Evolutionary conservation across 805 yeast genomes (phyloP), one percentile per base, ranked within the genome.

Genomic region (Monosporozyma aerobia): DNA sequence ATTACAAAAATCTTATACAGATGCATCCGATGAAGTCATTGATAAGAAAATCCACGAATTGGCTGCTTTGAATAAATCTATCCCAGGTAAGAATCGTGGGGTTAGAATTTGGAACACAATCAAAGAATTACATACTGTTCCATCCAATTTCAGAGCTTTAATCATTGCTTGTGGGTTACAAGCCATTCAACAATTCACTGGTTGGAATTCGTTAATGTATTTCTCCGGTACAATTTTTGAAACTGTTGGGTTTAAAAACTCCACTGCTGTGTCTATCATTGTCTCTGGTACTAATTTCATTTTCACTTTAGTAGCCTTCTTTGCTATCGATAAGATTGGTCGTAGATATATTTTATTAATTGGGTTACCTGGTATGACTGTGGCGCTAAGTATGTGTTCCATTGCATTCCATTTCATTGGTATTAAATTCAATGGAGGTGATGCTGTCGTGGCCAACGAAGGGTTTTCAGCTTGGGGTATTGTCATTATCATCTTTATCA

Each of bases 191-290:
- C 99, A 92, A 72, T 89, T 92, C 62, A 86, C 96, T 16, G 98
- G 98, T 59, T 92, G 92, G 80, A 94, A 92, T 72, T 88, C 97
- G 6, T 78, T 92, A 62, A 87, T 92, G 96, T 92, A 94, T 73
- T 92, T 90, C 70, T 85, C 95, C 48, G 83, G 95, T 37, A 90
- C 97, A 1, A 85, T 94, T 59, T 94, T 94, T 65, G 83, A 90
- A 69, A 82, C 90, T 44, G 88, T 90, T 51, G 99, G 98, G 2
- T 92, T 90, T 67, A 64, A 80, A 56, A 81, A 90, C 67, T 79
- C 98, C 9, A 86, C 96, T n/a, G 96, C 97, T 1, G 97, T 92
- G 14, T 90, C 97, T 1, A 80, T 92, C 61, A 85, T 92, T 62
- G 81, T 92, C 60, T 95, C 97, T 3, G 98, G 94, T 54, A 90